Conservation (phyloP, 2,329 filamentous ascomycete genomes). For the Curvularia sp. region DNA sequence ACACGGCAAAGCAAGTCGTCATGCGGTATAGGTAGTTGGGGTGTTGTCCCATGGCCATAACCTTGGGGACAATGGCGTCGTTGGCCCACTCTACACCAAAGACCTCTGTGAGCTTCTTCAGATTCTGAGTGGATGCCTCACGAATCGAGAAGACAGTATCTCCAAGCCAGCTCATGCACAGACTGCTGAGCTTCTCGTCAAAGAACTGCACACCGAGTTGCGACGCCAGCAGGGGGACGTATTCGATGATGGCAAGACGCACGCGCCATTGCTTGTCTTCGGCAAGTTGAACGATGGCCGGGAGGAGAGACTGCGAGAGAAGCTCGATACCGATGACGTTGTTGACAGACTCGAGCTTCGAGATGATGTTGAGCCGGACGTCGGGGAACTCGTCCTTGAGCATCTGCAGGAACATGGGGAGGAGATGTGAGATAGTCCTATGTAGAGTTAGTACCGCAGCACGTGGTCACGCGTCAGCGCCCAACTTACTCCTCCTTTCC, state of each 20-base stretch:
- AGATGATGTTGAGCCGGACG: slow-evolving; percentile 97
- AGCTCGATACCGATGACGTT: slow-evolving; percentile 98
- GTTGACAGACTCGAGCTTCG: slow-evolving; percentile 98
- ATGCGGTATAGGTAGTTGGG: slow-evolving; percentile 99
- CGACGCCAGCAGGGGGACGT: slow-evolving; percentile 93
- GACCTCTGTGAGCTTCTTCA: slow-evolving; percentile 98
- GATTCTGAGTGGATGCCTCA: slow-evolving; percentile 94
- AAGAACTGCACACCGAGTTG: slow-evolving; percentile 98
- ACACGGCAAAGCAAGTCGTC: slow-evolving; percentile 99
- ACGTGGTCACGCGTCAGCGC: slow-evolving; percentile 31
- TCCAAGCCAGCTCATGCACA: slow-evolving; percentile 98
- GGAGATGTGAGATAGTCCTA: slow-evolving; percentile 92
- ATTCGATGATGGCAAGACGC: slow-evolving; percentile 97
- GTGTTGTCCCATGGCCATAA: slow-evolving; percentile 97
- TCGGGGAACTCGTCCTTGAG: slow-evolving; percentile 99
- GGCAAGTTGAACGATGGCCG: slow-evolving; percentile 94
- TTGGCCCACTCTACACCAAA: slow-evolving; percentile 98
- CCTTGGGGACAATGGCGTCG: slow-evolving; percentile 96
- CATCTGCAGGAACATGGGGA: slow-evolving; percentile 99
- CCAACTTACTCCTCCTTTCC: slow-evolving; percentile 92
- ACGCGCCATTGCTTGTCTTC: slow-evolving; percentile 99
- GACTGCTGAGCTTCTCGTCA: slow-evolving; percentile 90
- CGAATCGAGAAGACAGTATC: slow-evolving; percentile 99
- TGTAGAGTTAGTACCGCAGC: slow-evolving; percentile 25
- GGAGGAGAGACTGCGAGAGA: slow-evolving; percentile 93